A percentile compares a stretch with the other conserved stretches of the same genome.
phyloP scores from a whole-genome alignment of 345 rosid species.

The Balakata baccata region DNA sequence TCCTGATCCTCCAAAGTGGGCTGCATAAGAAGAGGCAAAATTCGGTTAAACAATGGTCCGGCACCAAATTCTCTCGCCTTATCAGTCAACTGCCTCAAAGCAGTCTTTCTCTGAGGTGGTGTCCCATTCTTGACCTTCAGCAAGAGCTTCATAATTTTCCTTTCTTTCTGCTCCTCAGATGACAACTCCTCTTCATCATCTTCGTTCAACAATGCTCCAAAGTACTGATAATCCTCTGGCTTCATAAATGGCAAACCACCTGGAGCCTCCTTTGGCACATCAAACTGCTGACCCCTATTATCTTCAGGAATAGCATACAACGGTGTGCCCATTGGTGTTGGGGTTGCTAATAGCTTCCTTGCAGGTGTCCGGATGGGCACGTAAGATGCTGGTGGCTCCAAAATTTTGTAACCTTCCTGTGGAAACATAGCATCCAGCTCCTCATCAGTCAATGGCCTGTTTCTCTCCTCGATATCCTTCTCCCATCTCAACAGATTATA shows the following conservation, averaged over 20 bases:
- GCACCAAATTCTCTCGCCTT: constrained; percentile 99
- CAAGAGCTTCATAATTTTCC: constrained; percentile 93
- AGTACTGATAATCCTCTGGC: constrained; percentile 97
- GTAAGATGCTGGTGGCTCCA: constrained; percentile 94
- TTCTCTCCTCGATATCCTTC: constrained; percentile 98
- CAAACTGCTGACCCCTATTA: constrained; percentile 93
- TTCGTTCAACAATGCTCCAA: constrained; percentile 81
- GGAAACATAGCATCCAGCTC: constrained; percentile 97
- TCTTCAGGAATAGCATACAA: constrained; percentile 82
- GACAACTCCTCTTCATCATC: constrained; percentile 88
- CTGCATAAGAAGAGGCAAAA: constrained; percentile 95
- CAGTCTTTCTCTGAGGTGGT: constrained; percentile 97
- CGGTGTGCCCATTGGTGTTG: constrained; percentile 91
- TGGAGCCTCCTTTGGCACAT: constrained; percentile 85
- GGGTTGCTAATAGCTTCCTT: constrained; percentile 77
- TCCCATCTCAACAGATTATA: constrained; percentile 93
- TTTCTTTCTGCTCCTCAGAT: constrained; percentile 93
- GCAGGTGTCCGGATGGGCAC: constrained; percentile 96
- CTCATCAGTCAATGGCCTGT: constrained; percentile 90
- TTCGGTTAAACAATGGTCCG: constrained; percentile 83
- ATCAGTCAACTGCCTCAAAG: constrained; percentile 92
- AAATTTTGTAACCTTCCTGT: constrained; percentile 79
- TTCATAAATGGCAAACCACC: constrained; percentile 93
- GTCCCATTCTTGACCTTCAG: constrained; percentile 98
- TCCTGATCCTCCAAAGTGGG: constrained; percentile 98